These are phyloP conservation scores for Fusarium foetens DNA, from an alignment of 2,329 filamentous ascomycete genomes.

Conservation along the genomic window DNA sequence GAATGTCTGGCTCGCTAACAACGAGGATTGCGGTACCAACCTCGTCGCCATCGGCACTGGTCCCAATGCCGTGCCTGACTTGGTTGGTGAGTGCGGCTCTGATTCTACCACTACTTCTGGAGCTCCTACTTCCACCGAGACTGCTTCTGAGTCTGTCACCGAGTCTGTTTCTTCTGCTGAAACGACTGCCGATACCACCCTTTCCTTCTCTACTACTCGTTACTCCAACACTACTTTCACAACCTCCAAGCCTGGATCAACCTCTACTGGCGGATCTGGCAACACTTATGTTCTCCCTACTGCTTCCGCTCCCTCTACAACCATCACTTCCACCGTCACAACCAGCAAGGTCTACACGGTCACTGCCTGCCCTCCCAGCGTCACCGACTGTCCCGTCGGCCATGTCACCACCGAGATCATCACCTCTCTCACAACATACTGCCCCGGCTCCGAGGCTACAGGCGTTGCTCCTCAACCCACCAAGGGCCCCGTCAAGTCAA, in stretches of 20 bases:
- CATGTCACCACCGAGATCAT: slow-evolving; percentile 45
- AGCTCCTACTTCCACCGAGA: slow-evolving; percentile 25
- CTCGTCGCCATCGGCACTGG: slow-evolving; percentile 53
- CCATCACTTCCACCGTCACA: slow-evolving; percentile 46
- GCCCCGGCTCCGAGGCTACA: slow-evolving; percentile 43
- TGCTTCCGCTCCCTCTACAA: slow-evolving; percentile 16
- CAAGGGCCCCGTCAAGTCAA: slow-evolving; percentile 43
- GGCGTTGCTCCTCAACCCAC: slow-evolving; percentile 11
- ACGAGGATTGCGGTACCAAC: slow-evolving; percentile 52
- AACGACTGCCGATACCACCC: slow-evolving; percentile 18
- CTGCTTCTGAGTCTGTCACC: slow-evolving; percentile 4
- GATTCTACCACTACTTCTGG: slow-evolving; percentile 30
- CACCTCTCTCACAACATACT: slow-evolving; percentile 51
- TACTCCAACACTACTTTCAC: slow-evolving; percentile 34
- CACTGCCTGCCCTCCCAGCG: slow-evolving; percentile 45
- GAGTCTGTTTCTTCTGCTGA: slow-evolving; percentile 3
- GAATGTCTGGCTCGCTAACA: slow-evolving; percentile 51
- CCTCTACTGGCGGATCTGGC: background rate
- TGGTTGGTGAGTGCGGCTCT: slow-evolving; percentile 46
- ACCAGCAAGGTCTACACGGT: slow-evolving; percentile 47
- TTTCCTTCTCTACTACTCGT: slow-evolving; percentile 25
- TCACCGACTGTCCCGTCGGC: slow-evolving; percentile 45
- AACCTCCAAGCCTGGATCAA: slow-evolving; percentile 7
- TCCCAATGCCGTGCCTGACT: slow-evolving; percentile 50
- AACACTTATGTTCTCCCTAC: slow-evolving; percentile 15